Evolutionary conservation across 768 basidiomycete species (phyloP), one percentile per base, ranked within the genome.

Genomic region (Podaxis carcinomalis): DNA sequence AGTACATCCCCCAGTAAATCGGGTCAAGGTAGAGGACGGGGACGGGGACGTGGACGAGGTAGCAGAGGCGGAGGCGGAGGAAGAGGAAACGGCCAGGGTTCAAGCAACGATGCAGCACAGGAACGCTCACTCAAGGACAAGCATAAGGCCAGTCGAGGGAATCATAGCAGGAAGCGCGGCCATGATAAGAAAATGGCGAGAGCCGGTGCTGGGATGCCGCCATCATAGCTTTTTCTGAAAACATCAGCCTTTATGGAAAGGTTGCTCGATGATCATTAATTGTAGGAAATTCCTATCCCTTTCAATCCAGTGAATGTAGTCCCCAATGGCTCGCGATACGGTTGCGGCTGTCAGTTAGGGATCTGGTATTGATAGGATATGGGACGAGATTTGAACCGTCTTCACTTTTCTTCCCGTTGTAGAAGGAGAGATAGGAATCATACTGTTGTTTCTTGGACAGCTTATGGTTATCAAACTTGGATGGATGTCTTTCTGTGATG

Each of bases 101-200:
- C 79, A 6, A 71, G 78, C 11, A 67, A 75, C 7, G 25, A 52
- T 7, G 10, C 52, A 4, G 75, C 83, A 2, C 78, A 80, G 27
- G 88, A 86, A 57, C 79, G 88, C 47, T 84, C 90, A 1, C 84
- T 81, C 77, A 92, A 90, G 68, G 88, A 89, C 65, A 90, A 85
- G 70, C 84, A 89, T 66, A 92, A 89, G 73, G 84, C 89, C 13
- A 87, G 86, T 55, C 76, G 82, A 51, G 86, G 72, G 2, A 94
- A 93, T 67, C 87, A 86, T 68, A 80, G 87, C 62, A 79, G 93
- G 35, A 93, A 90, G 72, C 76, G 90, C 56, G 95, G 92, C 0
- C 90, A 92, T 68, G 95, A 95, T 72, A 90, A 87, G 74, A 97
- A 97, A 77, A 87, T 95, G 90, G 80, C 83, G 9, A 82, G 78